A percentile compares a stretch with the other conserved stretches of the same genome.
Evolutionary conservation across 2,329 filamentous ascomycete genomes (phyloP).

Genomic region (Podosphaera xanthii): DNA sequence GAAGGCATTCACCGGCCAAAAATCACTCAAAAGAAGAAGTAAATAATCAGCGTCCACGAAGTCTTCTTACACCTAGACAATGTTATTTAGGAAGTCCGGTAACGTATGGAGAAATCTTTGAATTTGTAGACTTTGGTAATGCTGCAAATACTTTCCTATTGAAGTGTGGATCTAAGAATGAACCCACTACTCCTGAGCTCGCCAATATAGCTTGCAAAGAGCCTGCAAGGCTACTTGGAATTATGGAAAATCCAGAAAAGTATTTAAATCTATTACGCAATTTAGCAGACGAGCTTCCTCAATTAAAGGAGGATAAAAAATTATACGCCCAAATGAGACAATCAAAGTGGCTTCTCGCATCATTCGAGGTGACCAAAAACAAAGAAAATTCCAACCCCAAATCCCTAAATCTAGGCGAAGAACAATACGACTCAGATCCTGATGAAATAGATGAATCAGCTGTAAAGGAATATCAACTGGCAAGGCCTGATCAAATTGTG

Average conservation of each 20-base stretch:
- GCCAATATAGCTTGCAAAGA: slow-evolving; percentile 65
- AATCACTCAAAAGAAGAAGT: slow-evolving; percentile 19
- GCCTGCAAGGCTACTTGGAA: slow-evolving; percentile 57
- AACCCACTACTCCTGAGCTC: slow-evolving; percentile 72
- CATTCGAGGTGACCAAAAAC: slow-evolving; percentile 36
- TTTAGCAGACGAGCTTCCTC: slow-evolving; percentile 47
- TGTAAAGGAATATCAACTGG: slow-evolving; percentile 41
- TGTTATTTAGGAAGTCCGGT: slow-evolving; percentile 57
- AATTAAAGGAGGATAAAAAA: slow-evolving; percentile 54
- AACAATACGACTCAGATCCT: slow-evolving; percentile 20
- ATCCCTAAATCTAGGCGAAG: slow-evolving; percentile 10
- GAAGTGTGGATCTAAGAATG: slow-evolving; percentile 71
- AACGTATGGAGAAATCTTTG: slow-evolving; percentile 72
- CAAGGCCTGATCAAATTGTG: slow-evolving; percentile 47
- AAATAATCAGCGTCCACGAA: slow-evolving; percentile 17
- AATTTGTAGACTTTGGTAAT: slow-evolving; percentile 83
- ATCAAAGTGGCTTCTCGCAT: slow-evolving; percentile 62
- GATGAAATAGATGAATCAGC: slow-evolving; percentile 21
- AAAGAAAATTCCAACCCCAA: slow-evolving; percentile 6
- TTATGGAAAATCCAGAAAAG: slow-evolving; percentile 61
- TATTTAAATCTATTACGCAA: slow-evolving; percentile 67
- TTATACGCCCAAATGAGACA: slow-evolving; percentile 55
- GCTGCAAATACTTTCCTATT: slow-evolving; percentile 76
- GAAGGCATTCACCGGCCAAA: slow-evolving; percentile 13
- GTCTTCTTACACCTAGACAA: slow-evolving; percentile 42